Conservation (phyloP, 2,329 filamentous ascomycete genomes). For the Fusarium stilboides region DNA sequence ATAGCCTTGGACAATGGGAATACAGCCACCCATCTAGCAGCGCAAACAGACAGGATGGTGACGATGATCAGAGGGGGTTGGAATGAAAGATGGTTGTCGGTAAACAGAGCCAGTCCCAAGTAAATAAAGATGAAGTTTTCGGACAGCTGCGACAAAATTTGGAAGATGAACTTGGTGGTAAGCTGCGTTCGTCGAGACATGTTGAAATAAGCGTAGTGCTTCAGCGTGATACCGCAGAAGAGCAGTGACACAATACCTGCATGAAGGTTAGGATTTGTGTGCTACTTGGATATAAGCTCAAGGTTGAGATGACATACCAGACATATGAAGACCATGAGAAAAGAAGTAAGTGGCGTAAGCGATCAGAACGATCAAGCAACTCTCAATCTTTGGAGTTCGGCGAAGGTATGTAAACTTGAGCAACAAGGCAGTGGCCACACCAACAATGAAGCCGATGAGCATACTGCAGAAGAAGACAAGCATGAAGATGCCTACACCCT, state of each 20-base stretch:
- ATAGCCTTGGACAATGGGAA: constrained; percentile 92
- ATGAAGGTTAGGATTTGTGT: constrained; percentile 24
- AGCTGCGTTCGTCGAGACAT: constrained; percentile 98
- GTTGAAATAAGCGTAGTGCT: constrained; percentile 99
- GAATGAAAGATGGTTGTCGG: constrained; percentile 88
- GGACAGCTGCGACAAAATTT: constrained; percentile 92
- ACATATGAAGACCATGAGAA: constrained; percentile 95
- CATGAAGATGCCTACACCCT: constrained; percentile 94
- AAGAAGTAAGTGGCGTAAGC: constrained; percentile 99
- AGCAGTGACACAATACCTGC: constrained; percentile 93
- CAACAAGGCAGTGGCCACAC: constrained; percentile 87
- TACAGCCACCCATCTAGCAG: constrained; percentile 92
- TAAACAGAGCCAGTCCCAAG: constrained; percentile 93
- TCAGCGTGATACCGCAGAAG: constrained; percentile 98
- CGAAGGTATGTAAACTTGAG: constrained; percentile 96
- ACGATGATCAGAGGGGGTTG: constrained; percentile 97
- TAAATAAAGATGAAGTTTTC: constrained; percentile 99
- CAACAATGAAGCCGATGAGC: constrained; percentile 88
- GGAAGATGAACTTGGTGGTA: constrained; percentile 97
- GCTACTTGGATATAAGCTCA: not conserved
- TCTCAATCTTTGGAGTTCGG: constrained; percentile 95
- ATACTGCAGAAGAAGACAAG: constrained; percentile 96
- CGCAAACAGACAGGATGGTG: constrained; percentile 91
- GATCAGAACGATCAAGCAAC: constrained; percentile 92
- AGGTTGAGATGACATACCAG: constrained; percentile 73